Evolutionary conservation across 148 eudicot genomes (phyloP).

Genomic region (Pouteria glomerata): DNA sequence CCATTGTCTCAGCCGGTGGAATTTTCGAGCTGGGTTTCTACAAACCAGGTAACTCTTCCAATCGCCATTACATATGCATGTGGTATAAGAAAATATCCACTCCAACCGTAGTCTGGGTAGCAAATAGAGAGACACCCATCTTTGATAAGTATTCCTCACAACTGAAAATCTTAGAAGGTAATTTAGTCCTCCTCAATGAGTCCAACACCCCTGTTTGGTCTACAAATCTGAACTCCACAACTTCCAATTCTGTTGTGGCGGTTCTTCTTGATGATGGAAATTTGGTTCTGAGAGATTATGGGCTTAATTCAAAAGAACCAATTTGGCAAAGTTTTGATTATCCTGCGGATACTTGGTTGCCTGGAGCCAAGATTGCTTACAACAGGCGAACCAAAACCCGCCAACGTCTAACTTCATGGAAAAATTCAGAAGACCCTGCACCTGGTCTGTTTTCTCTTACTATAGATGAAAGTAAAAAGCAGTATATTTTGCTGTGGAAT

Average conservation of each 20-base stretch:
- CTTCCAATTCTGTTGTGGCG: slow-evolving; percentile 20
- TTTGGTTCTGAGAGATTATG: slow-evolving; percentile 36
- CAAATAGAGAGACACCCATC: slow-evolving; percentile 41
- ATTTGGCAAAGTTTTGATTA: too few species aligned
- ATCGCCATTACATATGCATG: slow-evolving; percentile 34
- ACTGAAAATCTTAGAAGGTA: slow-evolving; percentile 31
- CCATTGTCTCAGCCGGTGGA: slow-evolving; percentile 34
- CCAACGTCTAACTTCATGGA: slow-evolving; percentile 39
- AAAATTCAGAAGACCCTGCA: slow-evolving; percentile 36
- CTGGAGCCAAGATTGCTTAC: slow-evolving; percentile 30
- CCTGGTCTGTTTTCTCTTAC: slow-evolving; percentile 25
- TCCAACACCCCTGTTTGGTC: slow-evolving; percentile 33
- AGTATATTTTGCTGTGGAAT: slow-evolving; percentile 35
- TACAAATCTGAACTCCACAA: slow-evolving; percentile 20
- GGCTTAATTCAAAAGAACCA: slow-evolving; percentile 17
- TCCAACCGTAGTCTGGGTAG: slow-evolving; percentile 42
- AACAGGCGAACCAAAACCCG: slow-evolving; percentile 19
- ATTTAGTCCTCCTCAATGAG: slow-evolving; percentile 30
- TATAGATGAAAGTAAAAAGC: slow-evolving; percentile 27
- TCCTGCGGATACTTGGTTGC: slow-evolving; percentile 38
- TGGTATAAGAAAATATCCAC: slow-evolving; percentile 38
- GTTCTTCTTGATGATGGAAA: slow-evolving; percentile 43
- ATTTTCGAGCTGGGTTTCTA: slow-evolving; percentile 48
- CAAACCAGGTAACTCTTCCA: slow-evolving; percentile 38
- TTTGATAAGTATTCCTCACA: slow-evolving; percentile 21